Percentiles rank a stretch among this genome's conserved stretches.
Conservation (phyloP, 768 basidiomycete species). For the Sporobolomyces phaffii region DNA sequence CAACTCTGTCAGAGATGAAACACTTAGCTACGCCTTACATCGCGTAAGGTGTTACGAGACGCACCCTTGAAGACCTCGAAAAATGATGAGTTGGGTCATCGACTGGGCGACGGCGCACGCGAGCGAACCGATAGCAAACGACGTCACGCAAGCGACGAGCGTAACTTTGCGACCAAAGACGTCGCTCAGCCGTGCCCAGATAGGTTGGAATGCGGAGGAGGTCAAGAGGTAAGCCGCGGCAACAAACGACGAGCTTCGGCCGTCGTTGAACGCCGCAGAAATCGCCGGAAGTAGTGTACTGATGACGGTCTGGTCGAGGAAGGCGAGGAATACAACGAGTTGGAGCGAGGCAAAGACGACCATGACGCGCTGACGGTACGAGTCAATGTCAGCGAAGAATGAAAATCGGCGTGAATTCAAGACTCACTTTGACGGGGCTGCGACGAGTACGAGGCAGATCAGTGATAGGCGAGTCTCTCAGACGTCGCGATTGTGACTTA, state of each 20-base stretch:
- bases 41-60: too few relatives aligned
- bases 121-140: slow-evolving; percentile 47
- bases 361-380: slow-evolving; percentile 28
- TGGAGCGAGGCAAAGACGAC: slow-evolving; percentile 45
- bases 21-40: too few relatives aligned
- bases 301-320: slow-evolving; percentile 50
- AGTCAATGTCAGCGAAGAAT: neutral
- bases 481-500: neutral
- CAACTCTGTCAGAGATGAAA: too few relatives aligned
- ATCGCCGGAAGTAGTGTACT: slow-evolving; percentile 35
- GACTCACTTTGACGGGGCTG: slow-evolving; percentile 23
- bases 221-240: slow-evolving; percentile 48
- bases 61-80: slow-evolving; percentile 42
- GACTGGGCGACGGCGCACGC: slow-evolving; percentile 46
- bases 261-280: slow-evolving; percentile 37
- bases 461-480: neutral
- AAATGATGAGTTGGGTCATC: slow-evolving; percentile 49
- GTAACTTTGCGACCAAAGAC: slow-evolving; percentile 48
- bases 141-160: slow-evolving; percentile 39
- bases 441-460: neutral
- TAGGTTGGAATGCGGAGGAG: slow-evolving; percentile 36
- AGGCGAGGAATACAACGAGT: slow-evolving; percentile 46
- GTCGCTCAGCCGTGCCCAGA: slow-evolving; percentile 48
- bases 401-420: neutral
- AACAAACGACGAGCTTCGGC: slow-evolving; percentile 44